Evolutionary conservation across 768 basidiomycete species (phyloP).

Genomic region (Auricularia heimuer): DNA sequence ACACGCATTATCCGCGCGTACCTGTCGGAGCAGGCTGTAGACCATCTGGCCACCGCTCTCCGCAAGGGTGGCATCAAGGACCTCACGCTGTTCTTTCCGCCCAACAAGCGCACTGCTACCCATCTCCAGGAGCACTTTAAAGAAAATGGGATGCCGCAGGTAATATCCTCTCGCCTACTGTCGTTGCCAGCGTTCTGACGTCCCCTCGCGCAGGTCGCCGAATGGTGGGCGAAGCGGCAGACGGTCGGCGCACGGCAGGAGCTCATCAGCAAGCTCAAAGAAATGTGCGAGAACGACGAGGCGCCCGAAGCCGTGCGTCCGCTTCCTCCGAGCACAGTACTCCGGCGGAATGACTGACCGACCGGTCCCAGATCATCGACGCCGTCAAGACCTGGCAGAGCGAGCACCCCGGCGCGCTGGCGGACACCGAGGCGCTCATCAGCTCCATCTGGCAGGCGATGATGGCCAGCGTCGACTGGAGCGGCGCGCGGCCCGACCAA

Average conservation of each 20-base stretch:
- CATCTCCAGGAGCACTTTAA: constrained; percentile 81
- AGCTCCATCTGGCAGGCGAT: constrained; percentile 90
- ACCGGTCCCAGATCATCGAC: constrained; percentile 33
- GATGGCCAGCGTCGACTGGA: constrained; percentile 78
- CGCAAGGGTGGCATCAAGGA: constrained; percentile 82
- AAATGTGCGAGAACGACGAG: constrained; percentile 62
- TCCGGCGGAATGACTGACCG: not conserved
- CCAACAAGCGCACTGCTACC: constrained; percentile 66
- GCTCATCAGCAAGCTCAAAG: constrained; percentile 57
- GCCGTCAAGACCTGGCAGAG: constrained; percentile 29
- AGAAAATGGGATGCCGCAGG: constrained; percentile 56
- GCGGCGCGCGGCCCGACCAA: constrained; percentile 72
- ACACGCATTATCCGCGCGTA: constrained; percentile 75
- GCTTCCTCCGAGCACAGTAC: not conserved
- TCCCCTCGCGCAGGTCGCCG: constrained; percentile 40
- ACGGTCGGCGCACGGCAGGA: constrained; percentile 72
- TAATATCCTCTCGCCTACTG: no score
- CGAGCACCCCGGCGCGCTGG: constrained; percentile 17
- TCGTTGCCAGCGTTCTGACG: no score
- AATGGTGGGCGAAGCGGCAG: constrained; percentile 92
- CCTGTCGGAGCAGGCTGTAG: constrained; percentile 75
- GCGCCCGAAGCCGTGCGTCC: constrained; percentile 47
- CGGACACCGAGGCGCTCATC: constrained; percentile 62
- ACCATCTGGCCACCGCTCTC: constrained; percentile 74
- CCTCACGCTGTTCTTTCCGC: constrained; percentile 77